These are phyloP conservation scores for Babesia sp. DNA, from an alignment of 169 alveolate genomes.

Conservation along the genomic window DNA sequence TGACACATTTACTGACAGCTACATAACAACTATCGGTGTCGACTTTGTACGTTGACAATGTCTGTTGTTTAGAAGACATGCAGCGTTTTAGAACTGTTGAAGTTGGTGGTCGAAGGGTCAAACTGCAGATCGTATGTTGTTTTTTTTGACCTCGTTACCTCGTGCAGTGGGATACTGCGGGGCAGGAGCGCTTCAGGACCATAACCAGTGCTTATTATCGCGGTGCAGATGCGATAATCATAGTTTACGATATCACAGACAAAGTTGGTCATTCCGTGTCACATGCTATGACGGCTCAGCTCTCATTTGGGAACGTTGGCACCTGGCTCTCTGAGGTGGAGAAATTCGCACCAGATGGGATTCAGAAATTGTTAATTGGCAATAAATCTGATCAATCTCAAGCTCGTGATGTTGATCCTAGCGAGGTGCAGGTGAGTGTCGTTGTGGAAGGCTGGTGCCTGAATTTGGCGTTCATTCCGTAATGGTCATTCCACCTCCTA, in stretches of 20 bases:
- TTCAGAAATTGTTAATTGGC: slow-evolving; percentile 92
- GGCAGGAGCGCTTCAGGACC: slow-evolving; percentile 95
- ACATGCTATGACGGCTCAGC: slow-evolving; percentile 36
- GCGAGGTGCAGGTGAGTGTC: slow-evolving; percentile 51
- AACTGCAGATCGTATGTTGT: slow-evolving; percentile 85
- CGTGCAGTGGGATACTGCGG: slow-evolving; percentile 96
- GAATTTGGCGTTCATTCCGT: not conserved
- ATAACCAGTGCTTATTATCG: slow-evolving; percentile 94
- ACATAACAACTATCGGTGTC: slow-evolving; percentile 87
- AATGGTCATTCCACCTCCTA: not conserved
- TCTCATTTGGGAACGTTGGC: slow-evolving; percentile 83
- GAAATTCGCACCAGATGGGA: slow-evolving; percentile 90
- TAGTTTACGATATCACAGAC: slow-evolving; percentile 90
- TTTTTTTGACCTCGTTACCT: not conserved
- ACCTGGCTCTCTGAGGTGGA: slow-evolving; percentile 93
- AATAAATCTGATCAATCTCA: slow-evolving; percentile 89
- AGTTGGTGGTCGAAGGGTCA: slow-evolving; percentile 88
- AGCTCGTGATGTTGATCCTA: slow-evolving; percentile 47
- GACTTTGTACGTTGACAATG: slow-evolving; percentile 71
- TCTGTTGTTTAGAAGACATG: not conserved
- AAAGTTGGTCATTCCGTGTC: slow-evolving; percentile 25
- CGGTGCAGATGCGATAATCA: slow-evolving; percentile 94
- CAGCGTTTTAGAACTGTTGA: slow-evolving; percentile 88
- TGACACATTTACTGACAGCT: slow-evolving; percentile 86
- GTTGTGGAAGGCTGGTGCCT: not conserved